A percentile compares a stretch with the other conserved stretches of the same genome.
Evolutionary conservation across 495 filamentous ascomycete genomes (phyloP).

Genomic region (Penicillium desertorum): DNA sequence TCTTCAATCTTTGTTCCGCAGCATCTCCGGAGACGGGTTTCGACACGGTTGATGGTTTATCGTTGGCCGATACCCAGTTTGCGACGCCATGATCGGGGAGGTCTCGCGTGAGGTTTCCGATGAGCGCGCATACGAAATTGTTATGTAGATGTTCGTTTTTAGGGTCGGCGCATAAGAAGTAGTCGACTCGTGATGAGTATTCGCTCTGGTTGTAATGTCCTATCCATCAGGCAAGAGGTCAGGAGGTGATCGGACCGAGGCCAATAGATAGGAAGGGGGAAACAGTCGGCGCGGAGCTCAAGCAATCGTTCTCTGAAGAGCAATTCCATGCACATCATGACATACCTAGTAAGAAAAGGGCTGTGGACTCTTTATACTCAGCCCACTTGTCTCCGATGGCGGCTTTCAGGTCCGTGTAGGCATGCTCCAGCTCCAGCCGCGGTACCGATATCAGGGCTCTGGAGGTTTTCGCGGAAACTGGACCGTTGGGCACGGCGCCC

Average conservation of each 20-base stretch:
- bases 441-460: conserved; percentile 66
- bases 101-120: conserved; percentile 82
- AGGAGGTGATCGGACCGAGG: conserved; percentile 23
- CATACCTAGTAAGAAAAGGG: conserved; percentile 78
- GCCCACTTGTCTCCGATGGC: conserved; percentile 83
- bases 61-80: conserved; percentile 92
- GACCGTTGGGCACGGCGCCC: conserved; percentile 55
- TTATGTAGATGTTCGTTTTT: conserved; percentile 84
- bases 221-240: conserved; percentile 33
- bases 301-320: not conserved
- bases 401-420: conserved; percentile 82
- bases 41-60: conserved; percentile 79
- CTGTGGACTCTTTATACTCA: conserved; percentile 80
- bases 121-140: conserved; percentile 80
- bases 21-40: conserved; percentile 85
- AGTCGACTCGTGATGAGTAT: conserved; percentile 71
- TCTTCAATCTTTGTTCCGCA: conserved; percentile 86
- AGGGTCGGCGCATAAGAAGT: conserved; percentile 66
- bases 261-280: conserved; percentile 15
- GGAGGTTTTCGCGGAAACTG: conserved; percentile 53
- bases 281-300: not conserved
- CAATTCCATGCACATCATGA: conserved; percentile 21
- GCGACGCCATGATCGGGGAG: conserved; percentile 89
- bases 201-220: conserved; percentile 85
- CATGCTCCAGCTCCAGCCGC: conserved; percentile 86